A percentile compares a stretch with the other conserved stretches of the same genome.
phyloP scores from a whole-genome alignment of 2,329 filamentous ascomycete genomes.

The Monosporascus sp. region DNA sequence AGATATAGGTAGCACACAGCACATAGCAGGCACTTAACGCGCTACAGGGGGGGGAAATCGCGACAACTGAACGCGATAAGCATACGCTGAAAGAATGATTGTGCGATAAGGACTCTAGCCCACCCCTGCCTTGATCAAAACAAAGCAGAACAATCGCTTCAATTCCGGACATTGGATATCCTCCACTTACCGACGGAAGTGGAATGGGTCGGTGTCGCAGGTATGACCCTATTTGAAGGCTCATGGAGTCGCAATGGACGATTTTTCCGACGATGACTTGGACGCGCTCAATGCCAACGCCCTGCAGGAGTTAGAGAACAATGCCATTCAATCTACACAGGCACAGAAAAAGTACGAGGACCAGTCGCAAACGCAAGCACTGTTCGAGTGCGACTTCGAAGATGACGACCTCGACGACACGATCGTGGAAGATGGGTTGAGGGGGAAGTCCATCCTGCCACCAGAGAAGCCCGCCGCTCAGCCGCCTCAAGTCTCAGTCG shows the following conservation, averaged over 20 bases:
- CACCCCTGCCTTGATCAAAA: too few species aligned
- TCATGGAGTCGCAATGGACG: slow-evolving; percentile 42
- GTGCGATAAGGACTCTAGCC: too few species aligned
- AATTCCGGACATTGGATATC: too few species aligned
- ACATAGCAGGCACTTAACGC: too few species aligned
- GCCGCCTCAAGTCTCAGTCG: slow-evolving; percentile 1
- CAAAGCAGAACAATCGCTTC: too few species aligned
- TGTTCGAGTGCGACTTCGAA: slow-evolving; percentile 40
- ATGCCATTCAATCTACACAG: slow-evolving; percentile 58
- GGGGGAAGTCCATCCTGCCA: slow-evolving; percentile 31
- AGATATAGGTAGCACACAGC: too few species aligned
- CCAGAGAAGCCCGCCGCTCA: slow-evolving; percentile 9
- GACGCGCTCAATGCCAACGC: slow-evolving; percentile 54
- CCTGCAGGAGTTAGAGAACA: slow-evolving; percentile 58
- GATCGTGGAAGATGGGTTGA: slow-evolving; percentile 45
- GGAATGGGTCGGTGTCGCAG: background rate
- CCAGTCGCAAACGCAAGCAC: slow-evolving; percentile 14
- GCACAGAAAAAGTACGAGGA: slow-evolving; percentile 29
- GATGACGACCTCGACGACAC: slow-evolving; percentile 56
- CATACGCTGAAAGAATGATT: too few species aligned
- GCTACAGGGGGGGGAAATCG: too few species aligned
- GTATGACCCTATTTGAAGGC: slow-evolving; percentile 11
- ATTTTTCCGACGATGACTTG: slow-evolving; percentile 60
- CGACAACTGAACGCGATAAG: too few species aligned
- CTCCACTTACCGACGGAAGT: too few species aligned